Base-by-base conservation (phyloP, 768 basidiomycete genomes). In the Mycena chlorophos region DNA sequence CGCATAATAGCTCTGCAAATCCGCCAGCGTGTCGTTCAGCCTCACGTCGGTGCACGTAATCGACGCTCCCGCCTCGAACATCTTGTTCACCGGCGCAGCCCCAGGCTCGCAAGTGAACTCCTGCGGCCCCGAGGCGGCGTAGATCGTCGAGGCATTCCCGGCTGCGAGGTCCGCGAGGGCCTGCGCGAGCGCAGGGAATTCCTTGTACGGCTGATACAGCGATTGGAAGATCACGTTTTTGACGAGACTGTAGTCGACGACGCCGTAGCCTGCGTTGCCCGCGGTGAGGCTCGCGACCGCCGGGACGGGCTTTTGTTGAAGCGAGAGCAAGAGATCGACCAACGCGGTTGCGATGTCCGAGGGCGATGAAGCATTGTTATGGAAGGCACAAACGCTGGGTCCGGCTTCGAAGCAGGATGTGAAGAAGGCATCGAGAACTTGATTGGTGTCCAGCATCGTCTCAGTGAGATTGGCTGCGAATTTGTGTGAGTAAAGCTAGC, bases 141-240 rank as follows among this genome's bases (percentile, higher is more conserved):
- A 65, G 10, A 69, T 29, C n/a, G 57, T 49, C 2, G 45, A 31
- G 5, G 63, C 69, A 49, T 71, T 56, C 17, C 70, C 70, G 3
- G 37, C 42, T 46, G 67, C 67, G 5, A 69, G 62, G 23, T 64
- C 68, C 12, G 67, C 64, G 13, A 71, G 55, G 1, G 58, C 66
- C 40, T 46, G 28, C 2, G 64, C 64, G 3, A 69, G 51, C 6
- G 42, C 5, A 4, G 60, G 40, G 30, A 56, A 66, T 12, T 43
- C 17, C 1, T 17, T 52, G 42, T 62, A 66, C 1, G 68, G 69
- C 1, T 46, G 20, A 49, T 69, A 69, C 26, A 71, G 56, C 1
- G 58, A 29, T 6, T 25, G 25, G 54, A 66, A 68, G 23, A 71
- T 47, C 22, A 49, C 51, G 10, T n/a, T 29, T 38, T 62, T 55